A percentile compares a stretch with the other conserved stretches of the same genome.
These are phyloP conservation scores for Camellia japonica DNA, from an alignment of 148 eudicot species.

Conservation along the genomic window DNA sequence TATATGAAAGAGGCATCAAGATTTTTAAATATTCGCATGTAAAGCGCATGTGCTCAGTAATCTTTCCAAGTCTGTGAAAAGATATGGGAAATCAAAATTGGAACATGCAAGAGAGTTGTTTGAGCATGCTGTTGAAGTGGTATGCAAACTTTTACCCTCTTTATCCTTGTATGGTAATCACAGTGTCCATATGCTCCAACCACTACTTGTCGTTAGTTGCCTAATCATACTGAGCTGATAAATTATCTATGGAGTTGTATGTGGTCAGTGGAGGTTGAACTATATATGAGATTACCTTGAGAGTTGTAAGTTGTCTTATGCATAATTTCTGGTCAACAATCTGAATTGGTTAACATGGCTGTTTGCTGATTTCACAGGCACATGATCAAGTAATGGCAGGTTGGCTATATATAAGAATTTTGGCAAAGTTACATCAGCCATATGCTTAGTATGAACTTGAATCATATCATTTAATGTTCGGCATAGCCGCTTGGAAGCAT, in stretches of 20 bases:
- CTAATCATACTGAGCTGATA: neutral
- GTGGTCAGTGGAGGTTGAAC: neutral
- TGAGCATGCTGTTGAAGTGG: slow-evolving; percentile 92
- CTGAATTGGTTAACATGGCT: neutral
- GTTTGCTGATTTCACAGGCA: neutral
- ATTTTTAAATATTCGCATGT: slow-evolving; percentile 96
- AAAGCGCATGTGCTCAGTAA: slow-evolving; percentile 90
- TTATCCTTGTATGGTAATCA: neutral
- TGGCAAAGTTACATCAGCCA: neutral
- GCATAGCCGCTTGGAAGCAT: too few species aligned
- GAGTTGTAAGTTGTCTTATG: neutral
- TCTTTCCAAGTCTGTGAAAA: slow-evolving; percentile 84
- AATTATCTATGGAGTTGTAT: neutral
- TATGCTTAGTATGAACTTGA: neutral
- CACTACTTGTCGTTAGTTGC: neutral
- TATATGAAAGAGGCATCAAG: slow-evolving; percentile 94
- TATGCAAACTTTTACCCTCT: slow-evolving; percentile 23
- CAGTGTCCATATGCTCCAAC: neutral
- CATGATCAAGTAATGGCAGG: neutral
- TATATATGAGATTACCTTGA: too few species aligned
- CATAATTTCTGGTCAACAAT: neutral
- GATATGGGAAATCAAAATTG: slow-evolving; percentile 78
- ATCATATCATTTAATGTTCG: neutral
- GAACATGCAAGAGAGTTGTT: slow-evolving; percentile 89
- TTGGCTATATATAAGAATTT: neutral